phyloP scores from a whole-genome alignment of 1,139 yeast genomes.

The Magnusiomyces paraingens region DNA sequence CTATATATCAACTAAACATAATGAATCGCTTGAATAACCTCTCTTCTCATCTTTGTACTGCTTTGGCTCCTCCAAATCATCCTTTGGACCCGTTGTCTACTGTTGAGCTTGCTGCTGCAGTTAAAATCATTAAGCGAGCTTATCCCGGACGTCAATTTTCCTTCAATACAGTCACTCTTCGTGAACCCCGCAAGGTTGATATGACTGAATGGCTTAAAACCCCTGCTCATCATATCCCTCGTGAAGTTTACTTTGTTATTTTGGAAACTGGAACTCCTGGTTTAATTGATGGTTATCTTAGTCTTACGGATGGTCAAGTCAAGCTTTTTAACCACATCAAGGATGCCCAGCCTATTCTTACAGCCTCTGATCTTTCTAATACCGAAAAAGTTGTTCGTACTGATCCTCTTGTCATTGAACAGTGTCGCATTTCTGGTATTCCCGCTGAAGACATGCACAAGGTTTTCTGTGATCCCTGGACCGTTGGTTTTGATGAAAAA shows the following conservation, averaged over 20 bases:
- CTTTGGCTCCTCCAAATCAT: constrained; percentile 41
- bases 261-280: constrained; percentile 54
- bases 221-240: constrained; percentile 46
- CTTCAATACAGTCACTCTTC: constrained; percentile 64
- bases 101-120: constrained; percentile 46
- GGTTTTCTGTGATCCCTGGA: constrained; percentile 82
- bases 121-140: constrained; percentile 39
- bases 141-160: constrained; percentile 41
- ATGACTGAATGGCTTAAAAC: constrained; percentile 58
- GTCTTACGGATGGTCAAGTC: constrained; percentile 44
- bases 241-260: constrained; percentile 61
- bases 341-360: constrained; percentile 68
- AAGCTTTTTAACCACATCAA: constrained; percentile 44
- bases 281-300: constrained; percentile 64
- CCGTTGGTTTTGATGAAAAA: constrained; percentile 78
- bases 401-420: constrained; percentile 66
- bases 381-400: constrained; percentile 61
- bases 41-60: constrained; percentile 46
- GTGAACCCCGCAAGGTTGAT: constrained; percentile 61
- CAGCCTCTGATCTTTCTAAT: constrained; percentile 56
- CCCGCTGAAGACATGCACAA: constrained; percentile 61
- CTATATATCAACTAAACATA: neutral
- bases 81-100: constrained; percentile 68
- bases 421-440: constrained; percentile 63
- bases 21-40: constrained; percentile 53